phyloP scores from a whole-genome alignment of 257 asterid species.

The Ocimum tenuiflorum region DNA sequence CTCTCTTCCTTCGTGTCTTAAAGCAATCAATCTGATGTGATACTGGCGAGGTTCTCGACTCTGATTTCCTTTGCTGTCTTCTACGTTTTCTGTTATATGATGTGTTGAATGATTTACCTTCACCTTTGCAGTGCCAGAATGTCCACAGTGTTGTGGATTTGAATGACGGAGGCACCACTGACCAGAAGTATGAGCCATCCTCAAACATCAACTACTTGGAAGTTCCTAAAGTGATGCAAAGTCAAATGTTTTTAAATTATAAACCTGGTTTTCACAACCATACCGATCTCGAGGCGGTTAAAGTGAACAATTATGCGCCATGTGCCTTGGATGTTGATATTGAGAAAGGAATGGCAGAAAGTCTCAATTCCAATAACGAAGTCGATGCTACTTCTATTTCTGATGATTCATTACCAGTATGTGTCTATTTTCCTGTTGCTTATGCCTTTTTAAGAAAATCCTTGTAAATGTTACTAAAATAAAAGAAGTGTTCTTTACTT shows the following conservation, averaged over 20 bases:
- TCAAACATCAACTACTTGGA: conserved; percentile 21
- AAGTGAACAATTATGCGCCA: conserved; percentile 33
- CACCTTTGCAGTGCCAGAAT: conserved; percentile 35
- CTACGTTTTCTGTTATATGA: background rate
- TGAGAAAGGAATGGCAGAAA: conserved; percentile 62
- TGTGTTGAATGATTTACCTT: conserved; percentile 2
- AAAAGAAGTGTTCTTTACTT: conserved; percentile 11
- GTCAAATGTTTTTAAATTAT: conserved; percentile 33
- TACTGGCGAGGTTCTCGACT: too few species aligned
- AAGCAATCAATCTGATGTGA: too few species aligned
- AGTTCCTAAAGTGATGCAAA: conserved; percentile 37
- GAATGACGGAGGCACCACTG: conserved; percentile 30
- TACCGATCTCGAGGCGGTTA: conserved; percentile 38
- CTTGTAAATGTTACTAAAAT: background rate
- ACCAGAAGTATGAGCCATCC: conserved; percentile 22
- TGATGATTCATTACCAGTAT: conserved; percentile 59
- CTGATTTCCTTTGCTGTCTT: background rate
- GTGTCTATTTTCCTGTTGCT: conserved; percentile 22
- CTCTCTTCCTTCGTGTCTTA: too few species aligned
- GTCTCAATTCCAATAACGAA: conserved; percentile 36
- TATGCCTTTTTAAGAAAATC: background rate
- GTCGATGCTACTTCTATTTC: conserved; percentile 35
- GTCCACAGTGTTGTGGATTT: conserved; percentile 29
- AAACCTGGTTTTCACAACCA: conserved; percentile 35
- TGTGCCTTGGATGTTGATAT: conserved; percentile 40